A percentile compares a stretch with the other conserved stretches of the same genome.
Evolutionary conservation across 1,284 basidiomycete genomes (phyloP).

Genomic region (Singerocomus rubriflavus): DNA sequence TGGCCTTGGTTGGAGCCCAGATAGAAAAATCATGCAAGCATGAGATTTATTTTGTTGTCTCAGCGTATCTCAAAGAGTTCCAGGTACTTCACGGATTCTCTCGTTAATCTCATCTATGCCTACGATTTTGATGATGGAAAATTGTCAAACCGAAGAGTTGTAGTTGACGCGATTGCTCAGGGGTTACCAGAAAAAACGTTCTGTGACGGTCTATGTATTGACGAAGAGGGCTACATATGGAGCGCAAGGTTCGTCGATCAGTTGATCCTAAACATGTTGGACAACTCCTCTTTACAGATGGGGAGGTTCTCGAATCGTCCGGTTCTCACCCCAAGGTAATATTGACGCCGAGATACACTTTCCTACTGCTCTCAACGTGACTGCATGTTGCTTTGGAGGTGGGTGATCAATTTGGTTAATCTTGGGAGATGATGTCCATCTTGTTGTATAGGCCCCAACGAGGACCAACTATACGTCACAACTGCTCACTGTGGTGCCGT

Average conservation of each 20-base stretch:
- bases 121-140: constrained; percentile 61
- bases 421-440: background rate
- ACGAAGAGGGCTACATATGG: constrained; percentile 64
- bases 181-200: constrained; percentile 49
- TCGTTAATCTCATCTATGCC: constrained; percentile 59
- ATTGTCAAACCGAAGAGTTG: constrained; percentile 52
- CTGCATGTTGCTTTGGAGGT: constrained; percentile 71
- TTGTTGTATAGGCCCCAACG: constrained; percentile 46
- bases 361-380: constrained; percentile 58
- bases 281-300: constrained; percentile 40
- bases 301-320: constrained; percentile 58
- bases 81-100: constrained; percentile 69
- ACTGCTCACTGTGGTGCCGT: constrained; percentile 61
- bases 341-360: constrained; percentile 56
- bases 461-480: constrained; percentile 64
- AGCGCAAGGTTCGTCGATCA: constrained; percentile 51
- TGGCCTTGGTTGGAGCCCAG: constrained; percentile 26
- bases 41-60: background rate
- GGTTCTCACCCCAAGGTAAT: constrained; percentile 49
- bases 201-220: constrained; percentile 65
- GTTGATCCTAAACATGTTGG: background rate
- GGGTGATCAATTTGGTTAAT: background rate
- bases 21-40: constrained; percentile 24
- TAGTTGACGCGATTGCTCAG: constrained; percentile 53
- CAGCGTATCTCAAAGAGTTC: constrained; percentile 3